Percentiles rank a stretch among this genome's conserved stretches.
Conservation (phyloP, 768 basidiomycete species). For the Clavaria fumosa region DNA sequence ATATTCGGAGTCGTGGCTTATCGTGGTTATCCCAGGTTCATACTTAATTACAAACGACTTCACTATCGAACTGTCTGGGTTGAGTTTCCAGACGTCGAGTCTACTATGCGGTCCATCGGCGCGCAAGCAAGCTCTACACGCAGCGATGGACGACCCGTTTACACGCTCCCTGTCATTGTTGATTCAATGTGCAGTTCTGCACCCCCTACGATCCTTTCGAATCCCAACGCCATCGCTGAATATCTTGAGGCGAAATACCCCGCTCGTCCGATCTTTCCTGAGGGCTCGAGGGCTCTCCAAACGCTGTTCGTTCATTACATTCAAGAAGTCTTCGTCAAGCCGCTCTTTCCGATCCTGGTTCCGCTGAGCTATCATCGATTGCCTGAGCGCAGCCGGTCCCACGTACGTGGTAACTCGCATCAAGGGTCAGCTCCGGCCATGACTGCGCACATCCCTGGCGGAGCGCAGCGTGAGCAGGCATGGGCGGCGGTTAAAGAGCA, state of each 20-base stretch:
- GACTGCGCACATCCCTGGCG: conserved; percentile 13
- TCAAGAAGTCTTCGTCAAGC: conserved; percentile 48
- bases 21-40: conserved; percentile 31
- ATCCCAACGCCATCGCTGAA: conserved; percentile 48
- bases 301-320: conserved; percentile 56
- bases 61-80: conserved; percentile 57
- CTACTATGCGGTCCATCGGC: conserved; percentile 37
- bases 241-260: conserved; percentile 58
- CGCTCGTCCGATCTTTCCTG: conserved; percentile 54
- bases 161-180: conserved; percentile 54
- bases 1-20: not conserved
- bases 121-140: conserved; percentile 41
- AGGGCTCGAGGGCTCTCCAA: conserved; percentile 53
- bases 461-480: conserved; percentile 42
- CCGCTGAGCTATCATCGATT: conserved; percentile 51
- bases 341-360: conserved; percentile 53
- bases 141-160: conserved; percentile 44
- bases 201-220: conserved; percentile 38
- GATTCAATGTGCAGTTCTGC: conserved; percentile 35
- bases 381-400: conserved; percentile 36
- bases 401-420: conserved; percentile 25
- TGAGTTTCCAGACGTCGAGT: conserved; percentile 54
- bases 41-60: conserved; percentile 65
- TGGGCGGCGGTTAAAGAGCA: conserved; percentile 52
- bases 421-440: conserved; percentile 6